A percentile compares a stretch with the other conserved stretches of the same genome.
Evolutionary conservation across 345 rosid genomes (phyloP).

Genomic region (Aquilaria yunnanensis): DNA sequence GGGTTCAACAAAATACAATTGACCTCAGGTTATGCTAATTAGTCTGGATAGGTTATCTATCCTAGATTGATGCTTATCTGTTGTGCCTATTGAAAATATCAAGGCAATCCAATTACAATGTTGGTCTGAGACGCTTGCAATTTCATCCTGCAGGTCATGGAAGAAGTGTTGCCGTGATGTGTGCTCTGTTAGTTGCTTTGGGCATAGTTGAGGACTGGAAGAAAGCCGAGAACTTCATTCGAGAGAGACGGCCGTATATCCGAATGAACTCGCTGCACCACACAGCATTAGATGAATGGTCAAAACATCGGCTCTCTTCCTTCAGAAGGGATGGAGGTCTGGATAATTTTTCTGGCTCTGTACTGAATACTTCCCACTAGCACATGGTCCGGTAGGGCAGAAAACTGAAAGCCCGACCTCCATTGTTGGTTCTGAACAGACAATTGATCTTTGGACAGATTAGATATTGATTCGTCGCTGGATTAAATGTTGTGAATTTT

Average conservation of each 20-base stretch:
- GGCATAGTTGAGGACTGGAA: slow-evolving; percentile 62
- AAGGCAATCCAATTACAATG: too few species aligned
- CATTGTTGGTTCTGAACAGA: too few species aligned
- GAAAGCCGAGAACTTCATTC: slow-evolving; percentile 44
- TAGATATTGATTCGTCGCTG: too few species aligned
- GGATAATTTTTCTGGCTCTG: slow-evolving; percentile 4
- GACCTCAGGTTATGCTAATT: neutral
- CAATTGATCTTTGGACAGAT: too few species aligned
- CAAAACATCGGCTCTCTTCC: slow-evolving; percentile 35
- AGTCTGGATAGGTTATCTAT: too few species aligned
- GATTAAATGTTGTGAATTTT: too few species aligned
- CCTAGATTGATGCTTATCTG: too few species aligned
- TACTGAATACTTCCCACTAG: too few species aligned
- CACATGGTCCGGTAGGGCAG: too few species aligned
- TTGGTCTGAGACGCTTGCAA: too few species aligned
- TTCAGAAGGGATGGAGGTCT: slow-evolving; percentile 13
- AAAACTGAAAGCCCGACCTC: too few species aligned
- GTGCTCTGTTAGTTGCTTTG: slow-evolving; percentile 58
- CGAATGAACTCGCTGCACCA: slow-evolving; percentile 45
- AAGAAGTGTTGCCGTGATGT: slow-evolving; percentile 64
- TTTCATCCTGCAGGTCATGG: slow-evolving; percentile 49
- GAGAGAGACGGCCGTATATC: slow-evolving; percentile 45
- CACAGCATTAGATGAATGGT: slow-evolving; percentile 58
- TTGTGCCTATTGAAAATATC: too few species aligned
- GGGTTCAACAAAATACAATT: neutral